Base-by-base conservation (phyloP, 768 basidiomycete species). In the Stropharia rugosoannulata region DNA sequence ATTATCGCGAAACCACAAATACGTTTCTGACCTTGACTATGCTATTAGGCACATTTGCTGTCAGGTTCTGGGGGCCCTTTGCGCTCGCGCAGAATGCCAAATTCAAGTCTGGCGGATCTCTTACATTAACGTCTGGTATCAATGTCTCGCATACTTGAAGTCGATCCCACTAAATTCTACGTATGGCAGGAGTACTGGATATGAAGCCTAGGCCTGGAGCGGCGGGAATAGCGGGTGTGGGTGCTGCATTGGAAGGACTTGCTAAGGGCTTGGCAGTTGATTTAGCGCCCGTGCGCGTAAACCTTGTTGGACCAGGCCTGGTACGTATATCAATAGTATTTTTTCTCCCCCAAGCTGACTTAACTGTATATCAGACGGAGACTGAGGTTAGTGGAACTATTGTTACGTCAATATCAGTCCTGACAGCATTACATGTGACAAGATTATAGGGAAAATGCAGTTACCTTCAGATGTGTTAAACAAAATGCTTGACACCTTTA, bases 241-340 rank as follows among this genome's bases (percentile, higher is more conserved):
- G 38, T 15, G 42, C 19, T 5, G 22, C 39, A 2, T 9, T 55
- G 4, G 25, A 55, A n/a, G 54, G 54, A 7, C 13, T 55, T 4
- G 22, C 38, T 10, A 55, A 40, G 47, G 39, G 39, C 39, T 29
- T 55, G n/a, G 54, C 54, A 18, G 39, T 49, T 5, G 54, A 55
- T 55, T 22, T 55, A 32, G 54, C 54, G 13, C 54, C 54, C n/a
- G 27, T 55, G 1, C 47, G 54, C 3, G 54, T 55, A 7, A 55
- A 55, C 38, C 10, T n/a, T 27, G 40, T 55, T 32, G 16, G 35
- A 19, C 47, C 54, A 7, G 54, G 54, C 15, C 39, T n/a, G 32
- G 46, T 52, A 19, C 18, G 51, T 52, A 3, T 6, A 11, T 12
- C 29, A 12, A 3, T 11, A n/a, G 22, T 32, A 32, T 46, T 18